Evolutionary conservation across 2,329 filamentous ascomycete genomes (phyloP), one percentile per base, ranked within the genome.

Genomic region (Parasarocladium wereldwijsianum): DNA sequence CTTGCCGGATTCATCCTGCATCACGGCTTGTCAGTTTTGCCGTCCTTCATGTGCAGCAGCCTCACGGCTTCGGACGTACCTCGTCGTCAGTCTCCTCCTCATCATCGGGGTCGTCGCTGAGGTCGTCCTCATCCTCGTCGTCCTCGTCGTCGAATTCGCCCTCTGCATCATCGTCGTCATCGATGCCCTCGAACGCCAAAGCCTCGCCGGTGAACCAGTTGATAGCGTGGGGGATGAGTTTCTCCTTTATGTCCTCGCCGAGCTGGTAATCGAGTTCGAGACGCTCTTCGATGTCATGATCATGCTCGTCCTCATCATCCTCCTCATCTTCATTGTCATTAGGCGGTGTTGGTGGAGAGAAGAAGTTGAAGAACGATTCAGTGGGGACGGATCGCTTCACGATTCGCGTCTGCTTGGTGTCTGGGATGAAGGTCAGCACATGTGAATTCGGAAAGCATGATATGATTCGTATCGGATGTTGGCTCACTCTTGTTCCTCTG

Each of bases 151-250:
- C 80, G 41, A 81, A 84, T 39, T 83, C 82, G 38, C 77, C 81
- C 45, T 78, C 79, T 33, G 86, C 79, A 39, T 85, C 64, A 37
- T 87, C 85, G 32, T 93, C 80, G 29, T 71, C 72, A 22, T 87
- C 80, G 36, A 93, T 58, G 54, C 94, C 87, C 66, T 98, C 90
- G 45, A 84, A 98, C 44, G 90, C 86, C 39, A 98, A 76, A 43
- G 90, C 90, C 62, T 98, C 90, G 34, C 90, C 90, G 31, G 90
- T 98, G 57, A 98, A 98, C 90, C 90, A 98, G 60, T 98, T 90
- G 46, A 98, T 90, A 34, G 92, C 90, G 43, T 87, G 85, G 40
- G 90, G 90, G 44, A 98, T 98, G 41, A 98, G 71, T 66, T 98
- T 98, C 71, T 98, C 90, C 66, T 98, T 98, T 63, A 98, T 94